phyloP scores from a whole-genome alignment of 768 basidiomycete species.

The Tephrocybe sp. region DNA sequence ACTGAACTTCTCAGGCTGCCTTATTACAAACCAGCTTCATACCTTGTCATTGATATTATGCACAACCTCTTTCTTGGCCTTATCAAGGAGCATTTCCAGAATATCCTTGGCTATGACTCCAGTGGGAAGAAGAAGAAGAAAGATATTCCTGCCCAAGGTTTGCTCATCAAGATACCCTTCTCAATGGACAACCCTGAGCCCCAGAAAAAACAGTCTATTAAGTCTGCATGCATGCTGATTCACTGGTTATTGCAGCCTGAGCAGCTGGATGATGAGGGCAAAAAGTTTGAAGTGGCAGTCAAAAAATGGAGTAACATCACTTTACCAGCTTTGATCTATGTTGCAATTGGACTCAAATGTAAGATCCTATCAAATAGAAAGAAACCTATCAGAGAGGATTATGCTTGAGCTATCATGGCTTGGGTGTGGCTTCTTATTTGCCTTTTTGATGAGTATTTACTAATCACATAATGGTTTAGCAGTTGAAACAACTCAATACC shows the following conservation, averaged over 20 bases:
- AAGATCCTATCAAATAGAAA: not conserved
- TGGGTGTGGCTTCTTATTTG: no score
- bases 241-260: not conserved
- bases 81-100: conserved; percentile 18
- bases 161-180: not conserved
- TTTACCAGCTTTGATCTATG: not conserved
- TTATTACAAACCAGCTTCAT: conserved; percentile 27
- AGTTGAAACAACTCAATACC: not conserved
- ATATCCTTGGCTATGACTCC: conserved; percentile 16
- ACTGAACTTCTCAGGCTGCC: conserved; percentile 28
- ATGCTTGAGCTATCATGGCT: not conserved
- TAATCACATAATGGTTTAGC: not conserved
- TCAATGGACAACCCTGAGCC: not conserved
- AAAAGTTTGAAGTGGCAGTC: not conserved
- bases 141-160: not conserved
- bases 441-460: not conserved
- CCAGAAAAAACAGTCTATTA: not conserved
- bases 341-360: not conserved
- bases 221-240: no score
- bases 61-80: conserved; percentile 25
- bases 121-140: not conserved
- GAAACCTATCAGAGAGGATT: not conserved
- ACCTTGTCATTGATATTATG: conserved; percentile 29
- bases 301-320: not conserved
- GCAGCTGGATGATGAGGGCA: not conserved